Evolutionary conservation across 352 stramenopile genomes (phyloP).

Genomic region (Phytophthora aleatoria): DNA sequence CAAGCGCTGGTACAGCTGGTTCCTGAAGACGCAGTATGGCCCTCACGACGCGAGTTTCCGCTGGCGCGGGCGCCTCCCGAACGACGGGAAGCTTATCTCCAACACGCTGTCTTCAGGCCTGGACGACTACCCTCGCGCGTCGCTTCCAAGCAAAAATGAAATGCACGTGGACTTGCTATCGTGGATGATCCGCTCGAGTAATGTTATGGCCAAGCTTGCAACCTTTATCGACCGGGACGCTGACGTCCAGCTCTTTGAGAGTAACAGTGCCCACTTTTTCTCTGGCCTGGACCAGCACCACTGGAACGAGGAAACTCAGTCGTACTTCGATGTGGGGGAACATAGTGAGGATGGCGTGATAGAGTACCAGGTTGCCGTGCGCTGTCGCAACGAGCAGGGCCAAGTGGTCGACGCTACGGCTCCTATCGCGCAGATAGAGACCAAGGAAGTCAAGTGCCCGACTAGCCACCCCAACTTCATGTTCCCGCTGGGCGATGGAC

Average conservation of each 20-base stretch:
- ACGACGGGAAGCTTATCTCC: constrained; percentile 83
- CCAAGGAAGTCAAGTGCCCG: constrained; percentile 50
- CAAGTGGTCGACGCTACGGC: constrained; percentile 50
- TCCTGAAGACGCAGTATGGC: constrained; percentile 64
- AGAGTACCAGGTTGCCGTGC: constrained; percentile 66
- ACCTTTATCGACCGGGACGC: constrained; percentile 36
- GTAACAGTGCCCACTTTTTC: constrained; percentile 45
- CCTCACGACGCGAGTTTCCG: constrained; percentile 56
- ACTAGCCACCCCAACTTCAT: constrained; percentile 65
- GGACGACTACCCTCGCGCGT: constrained; percentile 92
- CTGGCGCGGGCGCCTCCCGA: constrained; percentile 76
- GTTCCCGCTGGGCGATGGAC: constrained; percentile 82
- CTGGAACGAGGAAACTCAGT: constrained; percentile 67
- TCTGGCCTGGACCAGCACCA: constrained; percentile 62
- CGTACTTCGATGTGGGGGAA: constrained; percentile 84
- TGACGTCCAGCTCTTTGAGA: constrained; percentile 35
- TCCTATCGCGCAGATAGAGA: constrained; percentile 41
- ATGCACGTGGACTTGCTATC: constrained; percentile 91
- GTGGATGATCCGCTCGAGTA: constrained; percentile 88
- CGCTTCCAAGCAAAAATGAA: constrained; percentile 71
- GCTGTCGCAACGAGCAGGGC: constrained; percentile 61
- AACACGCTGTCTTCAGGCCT: constrained; percentile 93
- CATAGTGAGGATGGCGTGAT: constrained; percentile 79
- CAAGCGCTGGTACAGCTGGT: constrained; percentile 80
- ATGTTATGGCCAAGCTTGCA: constrained; percentile 57